Conservation (phyloP, 306 rosid species). For the Prinsepia uniflora region DNA sequence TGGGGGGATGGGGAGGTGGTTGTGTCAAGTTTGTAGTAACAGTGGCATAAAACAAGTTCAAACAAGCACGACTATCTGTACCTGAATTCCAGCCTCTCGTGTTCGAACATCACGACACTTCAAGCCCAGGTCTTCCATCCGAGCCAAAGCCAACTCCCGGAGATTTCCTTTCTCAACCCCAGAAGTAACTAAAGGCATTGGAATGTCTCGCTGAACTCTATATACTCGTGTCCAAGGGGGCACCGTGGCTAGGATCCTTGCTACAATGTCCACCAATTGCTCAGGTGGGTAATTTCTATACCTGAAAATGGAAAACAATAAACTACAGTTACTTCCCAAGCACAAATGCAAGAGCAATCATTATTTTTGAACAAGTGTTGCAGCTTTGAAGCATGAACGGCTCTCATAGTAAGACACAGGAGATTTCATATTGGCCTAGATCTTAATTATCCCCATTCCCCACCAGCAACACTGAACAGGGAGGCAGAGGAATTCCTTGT, state of each 20-base stretch:
- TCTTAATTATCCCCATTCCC: neutral
- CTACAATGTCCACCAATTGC: constrained; percentile 94
- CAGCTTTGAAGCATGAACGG: neutral
- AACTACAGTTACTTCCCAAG: constrained; percentile 7
- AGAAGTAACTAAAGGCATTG: constrained; percentile 97
- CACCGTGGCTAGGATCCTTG: constrained; percentile 91
- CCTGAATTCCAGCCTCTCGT: constrained; percentile 98
- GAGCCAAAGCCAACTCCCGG: constrained; percentile 88
- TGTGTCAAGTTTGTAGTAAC: neutral
- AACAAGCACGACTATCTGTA: constrained; percentile 24
- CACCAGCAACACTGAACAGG: neutral
- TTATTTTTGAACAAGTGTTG: neutral
- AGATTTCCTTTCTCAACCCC: constrained; percentile 98
- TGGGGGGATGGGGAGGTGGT: too few species aligned
- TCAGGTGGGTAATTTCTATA: constrained; percentile 97
- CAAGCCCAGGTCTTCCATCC: constrained; percentile 95
- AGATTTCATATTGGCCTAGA: neutral
- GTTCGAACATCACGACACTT: constrained; percentile 98
- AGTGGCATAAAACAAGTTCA: constrained; percentile 10
- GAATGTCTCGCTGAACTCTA: constrained; percentile 98
- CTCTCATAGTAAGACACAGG: neutral
- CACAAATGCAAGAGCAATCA: neutral
- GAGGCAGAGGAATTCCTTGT: neutral
- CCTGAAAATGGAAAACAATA: constrained; percentile 42
- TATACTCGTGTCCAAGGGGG: constrained; percentile 99